Conservation (phyloP, 768 basidiomycete species). For the Plicaturopsis crispa region DNA sequence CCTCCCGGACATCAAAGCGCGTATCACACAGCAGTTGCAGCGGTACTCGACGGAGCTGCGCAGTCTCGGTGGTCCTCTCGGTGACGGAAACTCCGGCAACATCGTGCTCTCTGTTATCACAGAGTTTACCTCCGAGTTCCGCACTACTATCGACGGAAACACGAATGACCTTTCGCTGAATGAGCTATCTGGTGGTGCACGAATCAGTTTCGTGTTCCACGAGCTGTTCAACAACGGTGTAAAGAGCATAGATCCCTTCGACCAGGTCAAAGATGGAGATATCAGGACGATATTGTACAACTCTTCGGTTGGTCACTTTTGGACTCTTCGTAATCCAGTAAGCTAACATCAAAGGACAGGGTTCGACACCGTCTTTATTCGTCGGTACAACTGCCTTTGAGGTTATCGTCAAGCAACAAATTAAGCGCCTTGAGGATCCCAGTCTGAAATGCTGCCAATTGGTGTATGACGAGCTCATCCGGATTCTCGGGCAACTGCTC, state of each 20-base stretch:
- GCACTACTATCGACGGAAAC: constrained; percentile 94
- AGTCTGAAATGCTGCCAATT: constrained; percentile 89
- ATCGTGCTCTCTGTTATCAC: constrained; percentile 97
- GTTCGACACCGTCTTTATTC: constrained; percentile 93
- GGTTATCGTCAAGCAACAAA: constrained; percentile 98
- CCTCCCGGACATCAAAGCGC: constrained; percentile 96
- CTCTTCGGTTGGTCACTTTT: constrained; percentile 68
- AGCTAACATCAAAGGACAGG: constrained; percentile 32
- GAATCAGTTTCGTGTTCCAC: constrained; percentile 99
- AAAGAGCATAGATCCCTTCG: constrained; percentile 94
- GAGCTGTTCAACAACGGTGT: constrained; percentile 97
- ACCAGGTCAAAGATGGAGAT: constrained; percentile 98
- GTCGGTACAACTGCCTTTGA: constrained; percentile 97
- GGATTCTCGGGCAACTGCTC: constrained; percentile 90
- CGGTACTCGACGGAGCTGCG: constrained; percentile 83
- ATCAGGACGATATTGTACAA: constrained; percentile 95
- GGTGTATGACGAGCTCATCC: constrained; percentile 95
- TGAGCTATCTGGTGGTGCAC: constrained; percentile 96
- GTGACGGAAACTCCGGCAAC: constrained; percentile 80
- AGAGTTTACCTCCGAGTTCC: constrained; percentile 96
- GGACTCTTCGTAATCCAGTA: background rate
- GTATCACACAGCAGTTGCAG: constrained; percentile 85
- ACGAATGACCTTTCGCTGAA: constrained; percentile 93
- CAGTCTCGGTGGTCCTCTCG: constrained; percentile 80
- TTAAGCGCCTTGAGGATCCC: constrained; percentile 93